Base-by-base conservation (phyloP, 2,329 filamentous ascomycete genomes). In the Thermothelomyces thermophilus region DNA sequence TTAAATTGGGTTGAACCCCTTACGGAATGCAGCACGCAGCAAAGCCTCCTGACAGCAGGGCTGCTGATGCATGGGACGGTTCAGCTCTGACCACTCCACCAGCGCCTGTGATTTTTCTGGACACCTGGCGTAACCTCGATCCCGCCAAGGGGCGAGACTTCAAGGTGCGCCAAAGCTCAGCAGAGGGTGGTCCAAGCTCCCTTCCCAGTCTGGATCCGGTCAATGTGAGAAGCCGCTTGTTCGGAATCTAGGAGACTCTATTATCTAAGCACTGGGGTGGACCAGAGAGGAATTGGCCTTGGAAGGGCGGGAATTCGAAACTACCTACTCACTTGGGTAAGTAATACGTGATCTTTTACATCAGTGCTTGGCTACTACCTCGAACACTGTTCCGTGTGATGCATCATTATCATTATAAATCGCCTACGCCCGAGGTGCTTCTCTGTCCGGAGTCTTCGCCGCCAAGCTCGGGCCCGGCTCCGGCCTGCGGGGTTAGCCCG, bases 1-100 rank as follows among this genome's bases (percentile, higher is more conserved):
- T 50, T 51, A 54, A 45, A 56, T 56, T 52, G 50, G 45, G 46
- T 51, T 22, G 44, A 31, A 41, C 49, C 50, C 55, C 54, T 54
- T 50, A n/a, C n/a, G n/a, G n/a, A n/a, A n/a, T n/a, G n/a, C n/a
- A n/a, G n/a, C n/a, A n/a, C n/a, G n/a, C n/a, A n/a, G n/a, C n/a
- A 40, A 34, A 28, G 51, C 44, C 42, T 55, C 47, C 42, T 40
- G 31, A 22, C 33, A 40, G 48, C 56, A 55, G 55, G 48, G 51
- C 52, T 50, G 47, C 51, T 37, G 47, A n/a, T 30, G 33, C 28
- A 22, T 10, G 13, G n/a, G 41, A 20, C 20, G 30, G 33, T 36
- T 36, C 28, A 37, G 35, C 41, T 41, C 33, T 34, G 39, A 33
- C 30, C 11, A 28, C 41, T 43, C 36, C 45, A 42, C 41, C 28